A percentile compares a stretch with the other conserved stretches of the same genome.
Evolutionary conservation across 2,329 filamentous ascomycete genomes (phyloP).

Genomic region (Alternaria infectoria): DNA sequence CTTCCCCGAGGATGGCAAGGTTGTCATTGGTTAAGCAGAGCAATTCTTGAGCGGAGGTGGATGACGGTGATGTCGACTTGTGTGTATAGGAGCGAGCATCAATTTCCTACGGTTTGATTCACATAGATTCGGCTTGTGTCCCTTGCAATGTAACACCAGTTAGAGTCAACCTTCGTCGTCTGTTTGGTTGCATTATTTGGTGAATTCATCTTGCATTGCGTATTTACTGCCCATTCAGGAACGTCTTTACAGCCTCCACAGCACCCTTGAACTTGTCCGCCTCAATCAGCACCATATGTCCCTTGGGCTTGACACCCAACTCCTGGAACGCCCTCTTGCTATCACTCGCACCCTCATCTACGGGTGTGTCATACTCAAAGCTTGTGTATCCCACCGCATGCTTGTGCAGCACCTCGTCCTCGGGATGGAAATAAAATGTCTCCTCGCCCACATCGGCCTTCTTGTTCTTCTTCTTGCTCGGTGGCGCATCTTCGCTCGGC

Average conservation of each 20-base stretch:
- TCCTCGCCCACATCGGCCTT: constrained; percentile 51
- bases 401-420: constrained; percentile 87
- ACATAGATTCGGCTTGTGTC: constrained; percentile 43
- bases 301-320: constrained; percentile 82
- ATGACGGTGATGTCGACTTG: constrained; percentile 17
- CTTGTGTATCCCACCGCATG: constrained; percentile 73
- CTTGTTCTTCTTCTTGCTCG: constrained; percentile 53
- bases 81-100: constrained; percentile 47
- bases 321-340: constrained; percentile 96
- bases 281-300: constrained; percentile 87
- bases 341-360: constrained; percentile 80
- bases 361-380: constrained; percentile 79
- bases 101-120: constrained; percentile 39
- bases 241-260: constrained; percentile 77
- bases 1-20: constrained; percentile 86
- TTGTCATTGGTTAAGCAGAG: constrained; percentile 83
- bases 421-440: constrained; percentile 90
- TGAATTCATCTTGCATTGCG: not conserved
- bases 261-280: constrained; percentile 75
- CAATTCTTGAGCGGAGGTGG: constrained; percentile 7
- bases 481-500: constrained; percentile 56
- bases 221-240: constrained; percentile 59
- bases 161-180: constrained; percentile 27
- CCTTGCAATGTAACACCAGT: constrained; percentile 47
- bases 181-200: not conserved